Conservation (phyloP, 1,139 yeast species). For the Schwanniomyces etchellsii region DNA sequence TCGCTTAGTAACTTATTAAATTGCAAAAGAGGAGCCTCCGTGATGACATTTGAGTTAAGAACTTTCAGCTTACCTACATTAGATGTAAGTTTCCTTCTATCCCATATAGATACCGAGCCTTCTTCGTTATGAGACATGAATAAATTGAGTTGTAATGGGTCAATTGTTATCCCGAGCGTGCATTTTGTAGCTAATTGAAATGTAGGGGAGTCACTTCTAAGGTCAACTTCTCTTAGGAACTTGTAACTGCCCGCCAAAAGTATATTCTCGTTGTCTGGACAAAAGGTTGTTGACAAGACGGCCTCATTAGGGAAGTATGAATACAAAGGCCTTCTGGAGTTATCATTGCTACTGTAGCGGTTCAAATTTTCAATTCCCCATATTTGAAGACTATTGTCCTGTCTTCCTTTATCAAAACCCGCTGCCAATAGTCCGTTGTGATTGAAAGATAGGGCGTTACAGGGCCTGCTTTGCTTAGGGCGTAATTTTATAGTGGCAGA, state of each 20-base stretch:
- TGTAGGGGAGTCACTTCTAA: slow-evolving; percentile 61
- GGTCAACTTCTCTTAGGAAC: slow-evolving; percentile 71
- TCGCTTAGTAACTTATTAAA: slow-evolving; percentile 68
- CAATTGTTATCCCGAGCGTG: slow-evolving; percentile 62
- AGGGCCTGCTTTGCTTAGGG: slow-evolving; percentile 68
- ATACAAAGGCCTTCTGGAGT: slow-evolving; percentile 48
- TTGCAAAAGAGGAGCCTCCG: slow-evolving; percentile 57
- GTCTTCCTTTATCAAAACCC: slow-evolving; percentile 77
- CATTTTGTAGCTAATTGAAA: slow-evolving; percentile 76
- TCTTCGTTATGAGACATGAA: slow-evolving; percentile 79
- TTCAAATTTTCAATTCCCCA: slow-evolving; percentile 73
- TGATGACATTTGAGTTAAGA: slow-evolving; percentile 16
- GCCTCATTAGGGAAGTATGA: slow-evolving; percentile 72
- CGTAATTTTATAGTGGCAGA: slow-evolving; percentile 43
- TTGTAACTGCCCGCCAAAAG: slow-evolving; percentile 76
- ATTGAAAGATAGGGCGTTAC: slow-evolving; percentile 71
- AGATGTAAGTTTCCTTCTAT: slow-evolving; percentile 56
- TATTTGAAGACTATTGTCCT: slow-evolving; percentile 70
- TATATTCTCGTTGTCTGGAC: slow-evolving; percentile 51
- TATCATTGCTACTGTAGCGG: slow-evolving; percentile 33
- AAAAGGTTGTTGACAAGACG: slow-evolving; percentile 61
- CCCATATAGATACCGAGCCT: slow-evolving; percentile 85
- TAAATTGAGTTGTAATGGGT: slow-evolving; percentile 57
- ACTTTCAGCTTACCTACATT: slow-evolving; percentile 5
- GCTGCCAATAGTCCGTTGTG: slow-evolving; percentile 62